These are phyloP conservation scores for Lentinula guzmanii DNA, from an alignment of 768 basidiomycete genomes.

Conservation along the genomic window DNA sequence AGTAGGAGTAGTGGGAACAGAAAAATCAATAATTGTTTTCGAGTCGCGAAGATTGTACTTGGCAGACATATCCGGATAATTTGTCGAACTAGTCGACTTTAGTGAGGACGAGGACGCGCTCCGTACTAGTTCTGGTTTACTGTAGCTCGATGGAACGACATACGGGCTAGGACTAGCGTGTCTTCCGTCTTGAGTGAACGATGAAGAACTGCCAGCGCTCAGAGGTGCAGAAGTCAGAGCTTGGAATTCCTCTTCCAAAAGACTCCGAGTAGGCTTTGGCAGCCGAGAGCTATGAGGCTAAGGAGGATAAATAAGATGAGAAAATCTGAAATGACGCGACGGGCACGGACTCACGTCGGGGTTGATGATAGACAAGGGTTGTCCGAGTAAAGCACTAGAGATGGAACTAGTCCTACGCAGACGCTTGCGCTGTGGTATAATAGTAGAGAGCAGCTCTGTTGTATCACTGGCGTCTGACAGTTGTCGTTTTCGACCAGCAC, in stretches of 20 bases:
- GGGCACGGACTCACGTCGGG: not conserved
- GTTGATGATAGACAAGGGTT: not conserved
- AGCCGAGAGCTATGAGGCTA: not conserved
- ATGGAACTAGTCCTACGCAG: not conserved
- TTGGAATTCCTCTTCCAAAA: not conserved
- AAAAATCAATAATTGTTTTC: slow-evolving; percentile 27
- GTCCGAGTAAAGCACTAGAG: not conserved
- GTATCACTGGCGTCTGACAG: not conserved
- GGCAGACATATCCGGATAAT: slow-evolving; percentile 29
- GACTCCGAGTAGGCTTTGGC: not conserved
- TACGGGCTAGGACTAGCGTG: slow-evolving; percentile 3
- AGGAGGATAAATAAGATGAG: not conserved
- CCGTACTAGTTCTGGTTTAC: slow-evolving; percentile 20
- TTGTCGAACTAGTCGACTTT: slow-evolving; percentile 14
- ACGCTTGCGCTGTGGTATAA: not conserved
- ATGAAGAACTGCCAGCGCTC: not conserved
- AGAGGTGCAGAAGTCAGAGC: not conserved
- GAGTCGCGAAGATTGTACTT: slow-evolving; percentile 26
- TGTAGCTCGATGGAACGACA: not conserved
- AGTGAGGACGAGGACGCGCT: slow-evolving; percentile 27
- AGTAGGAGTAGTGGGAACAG: slow-evolving; percentile 13
- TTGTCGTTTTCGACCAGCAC: not conserved
- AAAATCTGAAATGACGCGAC: not conserved
- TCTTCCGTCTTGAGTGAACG: not conserved
- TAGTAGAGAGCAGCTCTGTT: not conserved